Percentiles rank a stretch among this genome's conserved stretches.
phyloP scores from a whole-genome alignment of 768 basidiomycete species.

The Tulasnella sp. region DNA sequence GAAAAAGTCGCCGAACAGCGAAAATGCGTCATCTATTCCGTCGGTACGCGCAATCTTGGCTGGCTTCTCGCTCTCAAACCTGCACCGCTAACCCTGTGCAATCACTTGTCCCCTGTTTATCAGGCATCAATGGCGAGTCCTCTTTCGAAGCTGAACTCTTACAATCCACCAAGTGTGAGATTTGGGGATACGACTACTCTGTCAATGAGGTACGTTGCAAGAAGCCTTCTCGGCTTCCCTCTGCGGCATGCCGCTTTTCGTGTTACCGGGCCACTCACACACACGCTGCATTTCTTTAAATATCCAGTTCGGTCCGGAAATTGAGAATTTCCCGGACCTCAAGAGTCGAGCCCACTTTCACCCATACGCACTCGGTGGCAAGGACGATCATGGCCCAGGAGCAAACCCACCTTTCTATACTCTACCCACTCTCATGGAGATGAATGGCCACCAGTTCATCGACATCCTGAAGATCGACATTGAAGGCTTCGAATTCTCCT shows the following conservation, averaged over 20 bases:
- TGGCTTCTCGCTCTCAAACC: neutral
- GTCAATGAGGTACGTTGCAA: constrained; percentile 12
- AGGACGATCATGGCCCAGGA: constrained; percentile 18
- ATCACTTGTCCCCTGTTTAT: neutral
- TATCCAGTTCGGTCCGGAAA: constrained; percentile 22
- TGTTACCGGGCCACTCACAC: neutral
- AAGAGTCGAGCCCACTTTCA: constrained; percentile 21
- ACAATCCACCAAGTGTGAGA: constrained; percentile 17
- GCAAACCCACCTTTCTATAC: constrained; percentile 20
- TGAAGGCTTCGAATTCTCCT: constrained; percentile 22
- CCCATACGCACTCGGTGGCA: constrained; percentile 21
- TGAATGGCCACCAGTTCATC: constrained; percentile 22
- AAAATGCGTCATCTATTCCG: constrained; percentile 21
- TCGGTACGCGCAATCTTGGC: constrained; percentile 15
- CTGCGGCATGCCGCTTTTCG: neutral
- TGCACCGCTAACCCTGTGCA: neutral
- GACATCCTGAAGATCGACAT: constrained; percentile 24
- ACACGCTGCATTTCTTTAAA: neutral
- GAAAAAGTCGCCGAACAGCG: constrained; percentile 15
- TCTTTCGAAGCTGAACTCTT: constrained; percentile 23
- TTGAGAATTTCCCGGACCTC: constrained; percentile 16
- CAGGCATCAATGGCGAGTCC: constrained; percentile 20
- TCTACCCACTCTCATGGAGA: constrained; percentile 20
- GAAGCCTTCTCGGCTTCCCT: neutral
- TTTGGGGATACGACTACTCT: constrained; percentile 23